phyloP scores from a whole-genome alignment of 768 basidiomycete genomes.

The Lentinula sp. region DNA sequence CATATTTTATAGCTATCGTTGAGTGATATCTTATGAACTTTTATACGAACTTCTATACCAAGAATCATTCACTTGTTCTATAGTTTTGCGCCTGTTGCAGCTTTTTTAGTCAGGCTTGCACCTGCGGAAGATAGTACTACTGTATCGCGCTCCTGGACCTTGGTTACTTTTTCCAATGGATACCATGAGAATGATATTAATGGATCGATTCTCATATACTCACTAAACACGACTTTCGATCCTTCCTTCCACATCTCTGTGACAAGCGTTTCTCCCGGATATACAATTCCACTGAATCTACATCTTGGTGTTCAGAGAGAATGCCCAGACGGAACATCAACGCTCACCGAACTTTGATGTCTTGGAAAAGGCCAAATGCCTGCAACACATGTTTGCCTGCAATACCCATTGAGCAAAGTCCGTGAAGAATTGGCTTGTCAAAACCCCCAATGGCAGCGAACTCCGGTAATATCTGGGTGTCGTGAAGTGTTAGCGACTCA shows the following conservation, averaged over 20 bases:
- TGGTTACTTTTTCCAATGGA: slow-evolving; percentile 51
- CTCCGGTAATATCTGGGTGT: slow-evolving; percentile 73
- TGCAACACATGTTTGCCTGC: slow-evolving; percentile 90
- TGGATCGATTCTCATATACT: slow-evolving; percentile 23
- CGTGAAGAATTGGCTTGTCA: slow-evolving; percentile 83
- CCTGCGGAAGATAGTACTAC: slow-evolving; percentile 75
- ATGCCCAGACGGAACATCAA: neutral
- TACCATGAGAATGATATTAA: neutral
- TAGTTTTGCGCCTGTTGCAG: slow-evolving; percentile 50
- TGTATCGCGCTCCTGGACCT: slow-evolving; percentile 80
- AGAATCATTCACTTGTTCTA: slow-evolving; percentile 15
- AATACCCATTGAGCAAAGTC: slow-evolving; percentile 90
- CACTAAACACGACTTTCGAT: slow-evolving; percentile 85
- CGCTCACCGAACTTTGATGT: slow-evolving; percentile 90
- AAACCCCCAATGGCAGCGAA: slow-evolving; percentile 96
- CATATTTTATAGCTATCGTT: neutral
- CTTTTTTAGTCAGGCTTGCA: slow-evolving; percentile 55
- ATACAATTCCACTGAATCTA: slow-evolving; percentile 87
- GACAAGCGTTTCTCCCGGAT: slow-evolving; percentile 90
- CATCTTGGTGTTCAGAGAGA: neutral
- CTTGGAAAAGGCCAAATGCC: slow-evolving; percentile 76
- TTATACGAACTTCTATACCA: too few species aligned
- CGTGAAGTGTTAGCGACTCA: neutral
- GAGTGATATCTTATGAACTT: too few species aligned
- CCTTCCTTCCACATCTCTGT: slow-evolving; percentile 99